Evolutionary conservation across 352 stramenopile genomes (phyloP).

Genomic region (Thalassiosira hispida): DNA sequence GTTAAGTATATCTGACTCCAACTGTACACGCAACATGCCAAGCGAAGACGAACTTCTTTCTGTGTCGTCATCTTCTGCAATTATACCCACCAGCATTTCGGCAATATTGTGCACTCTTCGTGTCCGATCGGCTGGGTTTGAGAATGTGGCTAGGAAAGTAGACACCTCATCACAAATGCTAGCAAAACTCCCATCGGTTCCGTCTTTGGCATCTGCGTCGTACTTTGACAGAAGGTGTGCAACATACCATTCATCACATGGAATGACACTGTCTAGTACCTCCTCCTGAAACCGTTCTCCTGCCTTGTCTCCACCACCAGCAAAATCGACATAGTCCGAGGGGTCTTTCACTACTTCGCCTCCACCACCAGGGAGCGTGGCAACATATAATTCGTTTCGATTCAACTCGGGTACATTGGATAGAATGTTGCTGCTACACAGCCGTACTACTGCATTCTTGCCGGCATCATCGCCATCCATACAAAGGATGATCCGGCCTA

Average conservation of each 20-base stretch:
- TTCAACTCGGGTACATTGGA: constrained; percentile 47
- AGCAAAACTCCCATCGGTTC: constrained; percentile 42
- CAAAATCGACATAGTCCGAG: constrained; percentile 69
- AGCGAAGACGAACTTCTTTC: constrained; percentile 31
- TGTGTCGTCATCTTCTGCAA: constrained; percentile 29
- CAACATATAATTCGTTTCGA: constrained; percentile 61
- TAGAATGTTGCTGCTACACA: constrained; percentile 64
- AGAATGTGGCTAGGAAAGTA: constrained; percentile 59
- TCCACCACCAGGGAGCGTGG: constrained; percentile 43
- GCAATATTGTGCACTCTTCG: constrained; percentile 52
- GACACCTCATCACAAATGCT: constrained; percentile 65
- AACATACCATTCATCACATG: constrained; percentile 77
- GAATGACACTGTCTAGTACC: constrained; percentile 52
- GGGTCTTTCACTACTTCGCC: constrained; percentile 67
- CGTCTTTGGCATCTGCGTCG: constrained; percentile 34
- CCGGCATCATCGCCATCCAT: constrained; percentile 86
- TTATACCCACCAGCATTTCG: constrained; percentile 40
- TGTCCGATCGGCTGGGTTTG: constrained; percentile 61
- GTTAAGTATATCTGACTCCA: constrained; percentile 69
- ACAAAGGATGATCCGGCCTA: constrained; percentile 79
- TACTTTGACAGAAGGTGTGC: constrained; percentile 51
- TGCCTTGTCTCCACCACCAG: constrained; percentile 29
- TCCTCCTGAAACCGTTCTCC: constrained; percentile 59
- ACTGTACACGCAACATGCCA: constrained; percentile 57
- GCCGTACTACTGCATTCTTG: constrained; percentile 70